Conservation (phyloP, 2,329 filamentous ascomycete species). For the Neonectria magnoliae region DNA sequence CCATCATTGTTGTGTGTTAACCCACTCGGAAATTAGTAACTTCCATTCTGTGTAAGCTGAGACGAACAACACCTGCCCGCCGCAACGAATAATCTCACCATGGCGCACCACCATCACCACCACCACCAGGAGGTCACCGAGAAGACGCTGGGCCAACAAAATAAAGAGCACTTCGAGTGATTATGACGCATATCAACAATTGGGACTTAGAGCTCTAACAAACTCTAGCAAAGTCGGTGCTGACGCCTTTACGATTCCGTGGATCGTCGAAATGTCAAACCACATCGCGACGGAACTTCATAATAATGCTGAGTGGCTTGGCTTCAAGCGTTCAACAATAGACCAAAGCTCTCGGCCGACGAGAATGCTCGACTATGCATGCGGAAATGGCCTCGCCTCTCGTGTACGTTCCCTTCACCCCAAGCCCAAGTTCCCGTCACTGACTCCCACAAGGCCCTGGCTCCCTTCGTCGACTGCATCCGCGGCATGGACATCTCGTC, state of each 20-base stretch:
- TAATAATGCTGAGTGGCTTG: conserved; percentile 41
- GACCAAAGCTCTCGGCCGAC: neutral
- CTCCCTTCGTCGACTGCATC: conserved; percentile 42
- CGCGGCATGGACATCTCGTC: conserved; percentile 50
- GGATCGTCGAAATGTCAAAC: conserved; percentile 38
- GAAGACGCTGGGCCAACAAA: conserved; percentile 34
- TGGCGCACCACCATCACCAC: conserved; percentile 36
- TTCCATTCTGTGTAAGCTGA: neutral
- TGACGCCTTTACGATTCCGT: conserved; percentile 33
- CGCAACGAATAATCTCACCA: conserved; percentile 8
- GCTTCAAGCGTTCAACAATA: conserved; percentile 19
- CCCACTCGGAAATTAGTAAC: neutral
- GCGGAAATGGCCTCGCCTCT: conserved; percentile 44
- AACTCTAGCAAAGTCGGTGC: conserved; percentile 29
- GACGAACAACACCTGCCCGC: conserved; percentile 6
- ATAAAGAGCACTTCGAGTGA: conserved; percentile 44
- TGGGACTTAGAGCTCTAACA: neutral
- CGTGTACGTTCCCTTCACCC: conserved; percentile 31
- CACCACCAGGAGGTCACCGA: conserved; percentile 31
- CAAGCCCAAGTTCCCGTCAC: neutral
- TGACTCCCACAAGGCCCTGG: conserved; percentile 43
- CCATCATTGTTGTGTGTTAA: neutral
- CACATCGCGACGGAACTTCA: conserved; percentile 41
- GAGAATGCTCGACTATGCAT: conserved; percentile 47
- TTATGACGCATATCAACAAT: fast-evolving